Evolutionary conservation across 2,329 filamentous ascomycete genomes (phyloP).

Genomic region (Penicillium griseofulvum): DNA sequence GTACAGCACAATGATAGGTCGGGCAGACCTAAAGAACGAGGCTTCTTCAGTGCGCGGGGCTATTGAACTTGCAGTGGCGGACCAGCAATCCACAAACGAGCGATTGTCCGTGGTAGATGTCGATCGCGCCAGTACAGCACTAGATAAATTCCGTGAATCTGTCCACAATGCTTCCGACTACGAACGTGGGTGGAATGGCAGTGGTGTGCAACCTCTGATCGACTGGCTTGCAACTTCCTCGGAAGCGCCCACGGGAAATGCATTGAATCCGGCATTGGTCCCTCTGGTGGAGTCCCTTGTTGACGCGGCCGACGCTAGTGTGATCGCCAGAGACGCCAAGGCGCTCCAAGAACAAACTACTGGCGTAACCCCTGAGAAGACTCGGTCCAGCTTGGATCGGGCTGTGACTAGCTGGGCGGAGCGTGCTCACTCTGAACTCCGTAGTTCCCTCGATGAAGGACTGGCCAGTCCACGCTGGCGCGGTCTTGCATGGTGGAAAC

Average conservation of each 20-base stretch:
- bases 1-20: slow-evolving; percentile 33
- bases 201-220: slow-evolving; percentile 63
- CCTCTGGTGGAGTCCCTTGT: slow-evolving; percentile 67
- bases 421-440: slow-evolving; percentile 76
- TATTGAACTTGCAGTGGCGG: slow-evolving; percentile 49
- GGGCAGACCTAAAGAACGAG: slow-evolving; percentile 32
- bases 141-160: slow-evolving; percentile 67
- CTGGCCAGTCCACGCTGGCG: slow-evolving; percentile 76
- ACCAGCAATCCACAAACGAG: slow-evolving; percentile 26
- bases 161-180: slow-evolving; percentile 68
- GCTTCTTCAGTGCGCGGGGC: slow-evolving; percentile 35
- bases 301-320: slow-evolving; percentile 36
- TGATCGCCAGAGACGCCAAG: slow-evolving; percentile 28
- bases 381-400: slow-evolving; percentile 53
- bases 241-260: slow-evolving; percentile 35
- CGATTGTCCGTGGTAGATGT: slow-evolving; percentile 60
- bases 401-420: slow-evolving; percentile 73
- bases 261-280: slow-evolving; percentile 65
- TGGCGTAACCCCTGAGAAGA: slow-evolving; percentile 42
- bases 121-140: slow-evolving; percentile 58
- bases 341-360: slow-evolving; percentile 31
- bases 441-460: slow-evolving; percentile 72
- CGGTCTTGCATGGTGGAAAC: slow-evolving; percentile 85
- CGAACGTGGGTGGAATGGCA: slow-evolving; percentile 70
- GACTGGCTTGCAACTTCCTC: slow-evolving; percentile 58